phyloP scores from a whole-genome alignment of 2,329 filamentous ascomycete genomes.

The Chrysoporthe cubensis region DNA sequence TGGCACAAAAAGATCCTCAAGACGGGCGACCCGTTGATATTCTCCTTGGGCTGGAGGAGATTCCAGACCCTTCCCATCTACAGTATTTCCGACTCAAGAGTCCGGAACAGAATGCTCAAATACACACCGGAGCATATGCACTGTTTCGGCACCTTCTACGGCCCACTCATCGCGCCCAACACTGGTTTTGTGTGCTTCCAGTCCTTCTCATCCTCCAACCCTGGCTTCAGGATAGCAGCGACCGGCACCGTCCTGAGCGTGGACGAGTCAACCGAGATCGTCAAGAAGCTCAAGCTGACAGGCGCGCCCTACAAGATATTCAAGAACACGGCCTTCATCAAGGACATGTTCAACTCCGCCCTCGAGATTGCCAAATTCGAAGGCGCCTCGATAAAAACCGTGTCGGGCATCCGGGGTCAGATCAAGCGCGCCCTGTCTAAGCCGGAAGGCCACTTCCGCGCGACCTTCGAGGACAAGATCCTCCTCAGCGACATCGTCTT shows the following conservation, averaged over 20 bases:
- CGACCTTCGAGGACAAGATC: slow-evolving; percentile 98
- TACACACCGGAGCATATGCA: slow-evolving; percentile 99
- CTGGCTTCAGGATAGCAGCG: slow-evolving; percentile 91
- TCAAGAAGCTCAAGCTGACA: slow-evolving; percentile 98
- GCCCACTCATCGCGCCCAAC: slow-evolving; percentile 91
- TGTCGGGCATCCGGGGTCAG: slow-evolving; percentile 92
- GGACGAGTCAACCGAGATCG: slow-evolving; percentile 94
- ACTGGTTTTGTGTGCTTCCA: slow-evolving; percentile 95
- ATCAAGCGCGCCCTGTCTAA: slow-evolving; percentile 95
- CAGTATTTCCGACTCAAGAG: slow-evolving; percentile 91
- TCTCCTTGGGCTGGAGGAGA: slow-evolving; percentile 93
- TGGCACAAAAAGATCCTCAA: slow-evolving; percentile 99
- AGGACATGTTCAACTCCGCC: slow-evolving; percentile 93
- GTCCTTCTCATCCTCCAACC: slow-evolving; percentile 79
- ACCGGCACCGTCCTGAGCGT: slow-evolving; percentile 93
- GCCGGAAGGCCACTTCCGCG: slow-evolving; percentile 93
- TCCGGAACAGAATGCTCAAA: slow-evolving; percentile 95
- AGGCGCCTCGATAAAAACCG: slow-evolving; percentile 92
- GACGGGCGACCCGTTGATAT: slow-evolving; percentile 95
- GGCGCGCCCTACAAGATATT: slow-evolving; percentile 96
- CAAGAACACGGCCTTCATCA: slow-evolving; percentile 98
- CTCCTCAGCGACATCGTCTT: slow-evolving; percentile 97
- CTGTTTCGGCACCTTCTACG: slow-evolving; percentile 95
- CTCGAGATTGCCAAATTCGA: slow-evolving; percentile 99
- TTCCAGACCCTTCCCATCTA: slow-evolving; percentile 94